Evolutionary conservation across 2,329 filamentous ascomycete species (phyloP), one percentile per base, ranked within the genome.

Genomic region (Chaetomiaceae sp.): DNA sequence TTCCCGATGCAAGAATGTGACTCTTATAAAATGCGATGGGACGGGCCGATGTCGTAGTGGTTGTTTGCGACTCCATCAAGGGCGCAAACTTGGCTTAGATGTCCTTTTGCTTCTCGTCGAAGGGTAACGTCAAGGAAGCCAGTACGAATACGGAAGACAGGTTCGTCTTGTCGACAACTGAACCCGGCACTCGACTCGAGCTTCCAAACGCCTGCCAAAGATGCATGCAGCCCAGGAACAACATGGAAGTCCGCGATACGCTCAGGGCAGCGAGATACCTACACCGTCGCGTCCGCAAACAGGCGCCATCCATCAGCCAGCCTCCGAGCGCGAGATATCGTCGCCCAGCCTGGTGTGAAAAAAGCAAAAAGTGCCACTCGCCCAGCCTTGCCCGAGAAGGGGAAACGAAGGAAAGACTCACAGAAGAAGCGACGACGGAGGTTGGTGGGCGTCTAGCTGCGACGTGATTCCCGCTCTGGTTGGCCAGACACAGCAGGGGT

Each of bases 371-470:
- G 25, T 39, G 42, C n/a, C 9, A 38, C 19, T 9, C 47, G 38
- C 36, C 25, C 47, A 42, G 29, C 27, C 27, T 49, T 27, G 17
- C 14, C 27, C 27, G 15, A 25, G 22, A 17, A 37, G n/a, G 34
- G 34, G n/a, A 37, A 37, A 37, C 11, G 43, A 31, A 31, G 14
- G 12, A 46, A 27, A 19, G 20, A n/a, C n/a, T n/a, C n/a, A 31
- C 15, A n/a, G 19, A 52, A 29, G 38, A 51, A 52, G 38, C 37
- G 42, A 47, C 37, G 31, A 31, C 25, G 29, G n/a, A 3, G 15
- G 33, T 27, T 42, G 43, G 47, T 29, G 48, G 63, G 65, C 65
- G 65, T 67, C 55, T 65, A 67, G 20, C 56, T 66, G 65, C 64
- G 65, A 60, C 53, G 65, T 67, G 65, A 67, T 59, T 22, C 53